A percentile compares a stretch with the other conserved stretches of the same genome.
Evolutionary conservation across 345 rosid genomes (phyloP).

Genomic region (Heritiera littoralis): DNA sequence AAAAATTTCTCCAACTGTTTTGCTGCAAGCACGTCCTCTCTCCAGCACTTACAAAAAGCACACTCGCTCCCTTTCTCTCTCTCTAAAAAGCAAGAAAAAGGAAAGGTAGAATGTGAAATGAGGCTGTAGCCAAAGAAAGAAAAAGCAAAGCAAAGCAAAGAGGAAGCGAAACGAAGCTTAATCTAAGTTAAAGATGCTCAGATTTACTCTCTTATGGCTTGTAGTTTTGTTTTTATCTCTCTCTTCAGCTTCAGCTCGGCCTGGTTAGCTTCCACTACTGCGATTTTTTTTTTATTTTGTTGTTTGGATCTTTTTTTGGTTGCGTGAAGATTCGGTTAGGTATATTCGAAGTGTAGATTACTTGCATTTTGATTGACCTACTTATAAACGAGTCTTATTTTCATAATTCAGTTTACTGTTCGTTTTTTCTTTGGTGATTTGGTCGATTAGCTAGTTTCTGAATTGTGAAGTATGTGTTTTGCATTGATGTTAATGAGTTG

Average conservation of each 20-base stretch:
- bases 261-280: slow-evolving; percentile 42
- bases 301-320: slow-evolving; percentile 8
- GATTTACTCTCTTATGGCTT: slow-evolving; percentile 40
- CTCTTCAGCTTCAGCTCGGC: slow-evolving; percentile 44
- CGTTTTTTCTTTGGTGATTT: neutral
- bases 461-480: neutral
- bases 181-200: slow-evolving; percentile 36
- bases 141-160: neutral
- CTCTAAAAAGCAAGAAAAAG: slow-evolving; percentile 17
- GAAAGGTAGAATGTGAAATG: slow-evolving; percentile 18
- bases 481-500: slow-evolving; percentile 16
- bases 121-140: slow-evolving; percentile 5
- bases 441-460: slow-evolving; percentile 4
- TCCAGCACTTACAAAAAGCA: neutral
- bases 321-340: neutral
- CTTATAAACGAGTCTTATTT: slow-evolving; percentile 2
- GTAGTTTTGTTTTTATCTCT: slow-evolving; percentile 34
- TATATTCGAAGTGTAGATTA: slow-evolving; percentile 8
- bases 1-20: slow-evolving; percentile 17
- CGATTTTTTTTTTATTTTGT: neutral
- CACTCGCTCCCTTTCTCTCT: slow-evolving; percentile 10
- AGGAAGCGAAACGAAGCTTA: neutral
- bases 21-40: slow-evolving; percentile 41
- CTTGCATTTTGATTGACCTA: slow-evolving; percentile 21
- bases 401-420: neutral